Evolutionary conservation across 441 rosid species (phyloP), one percentile per base, ranked within the genome.

Genomic region (Melastoma candidum): DNA sequence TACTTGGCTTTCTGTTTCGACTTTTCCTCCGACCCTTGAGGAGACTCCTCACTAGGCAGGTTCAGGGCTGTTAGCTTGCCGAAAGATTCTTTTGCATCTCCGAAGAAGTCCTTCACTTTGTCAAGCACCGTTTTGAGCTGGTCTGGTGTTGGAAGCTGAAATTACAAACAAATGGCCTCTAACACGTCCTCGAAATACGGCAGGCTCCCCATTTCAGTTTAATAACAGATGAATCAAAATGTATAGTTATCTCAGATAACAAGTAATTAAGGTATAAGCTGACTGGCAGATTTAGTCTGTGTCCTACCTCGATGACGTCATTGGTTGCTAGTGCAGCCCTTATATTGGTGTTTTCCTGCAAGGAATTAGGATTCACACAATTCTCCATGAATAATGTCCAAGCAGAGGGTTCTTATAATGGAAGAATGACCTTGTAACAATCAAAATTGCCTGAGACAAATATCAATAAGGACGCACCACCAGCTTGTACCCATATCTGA

Each of bases 401-500:
- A 36, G 8, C 41, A 4, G 7, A 36, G 8, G 41, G 41, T 36
- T 4, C 41, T 4, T 36, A 36, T 3, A 36, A 36, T 36, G 41
- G 41, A 36, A 36, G 8, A 4, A 36, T 9, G 41, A 36, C 41
- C 41, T 36, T 9, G 8, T 9, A 36, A 36, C 6, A 36, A 36
- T 4, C 41, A 36, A 36, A 36, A 36, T 36, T 4, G 41, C 8
- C 41, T 36, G 8, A 36, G 8, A 36, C 41, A 36, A 36, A 36
- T 9, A 36, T 36, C 8, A 36, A 36, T 36, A 36, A 36, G 41
- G 41, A 36, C 7, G 41, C 41, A 90, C 96, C 61, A 90, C 90
- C 63, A 87, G 86, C 73, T 85, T 90, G 87, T 90, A 87, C 66
- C 98, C 98, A 61, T 85, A 90, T 83, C 87, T 82, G 78, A 90